Evolutionary conservation across 2,329 filamentous ascomycete species (phyloP).

Genomic region (Lomentospora prolificans): DNA sequence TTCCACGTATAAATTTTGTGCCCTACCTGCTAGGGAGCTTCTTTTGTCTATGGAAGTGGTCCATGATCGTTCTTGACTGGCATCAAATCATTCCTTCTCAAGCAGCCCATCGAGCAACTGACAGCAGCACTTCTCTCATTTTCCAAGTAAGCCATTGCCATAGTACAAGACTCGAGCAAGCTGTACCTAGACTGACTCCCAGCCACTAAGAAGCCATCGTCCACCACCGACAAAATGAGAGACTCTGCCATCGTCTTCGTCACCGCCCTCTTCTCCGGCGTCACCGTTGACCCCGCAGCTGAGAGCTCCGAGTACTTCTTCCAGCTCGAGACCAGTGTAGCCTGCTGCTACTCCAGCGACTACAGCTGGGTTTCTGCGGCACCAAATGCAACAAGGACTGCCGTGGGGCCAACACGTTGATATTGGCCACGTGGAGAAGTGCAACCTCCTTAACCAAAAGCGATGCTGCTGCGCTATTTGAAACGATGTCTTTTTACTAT

Average conservation of each 20-base stretch:
- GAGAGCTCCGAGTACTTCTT: neutral
- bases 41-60: no score
- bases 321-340: neutral
- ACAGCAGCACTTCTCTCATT: no score
- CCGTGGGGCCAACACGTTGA: conserved; percentile 1
- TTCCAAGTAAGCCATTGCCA: no score
- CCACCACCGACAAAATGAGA: conserved; percentile 1
- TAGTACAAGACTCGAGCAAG: no score
- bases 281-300: neutral
- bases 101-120: no score
- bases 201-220: neutral
- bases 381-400: conserved; percentile 2
- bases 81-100: no score
- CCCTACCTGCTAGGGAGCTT: no score
- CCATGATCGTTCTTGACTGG: no score
- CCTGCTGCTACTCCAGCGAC: conserved; percentile 2
- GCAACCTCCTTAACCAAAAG: neutral
- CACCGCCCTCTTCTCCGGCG: neutral
- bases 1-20: no score
- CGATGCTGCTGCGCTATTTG: conserved; percentile 24
- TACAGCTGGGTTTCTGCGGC: conserved; percentile 1
- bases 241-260: neutral
- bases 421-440: neutral
- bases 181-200: no score
- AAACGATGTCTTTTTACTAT: no score